phyloP scores from a whole-genome alignment of 306 rosid genomes.

The Cajanus cajan region DNA sequence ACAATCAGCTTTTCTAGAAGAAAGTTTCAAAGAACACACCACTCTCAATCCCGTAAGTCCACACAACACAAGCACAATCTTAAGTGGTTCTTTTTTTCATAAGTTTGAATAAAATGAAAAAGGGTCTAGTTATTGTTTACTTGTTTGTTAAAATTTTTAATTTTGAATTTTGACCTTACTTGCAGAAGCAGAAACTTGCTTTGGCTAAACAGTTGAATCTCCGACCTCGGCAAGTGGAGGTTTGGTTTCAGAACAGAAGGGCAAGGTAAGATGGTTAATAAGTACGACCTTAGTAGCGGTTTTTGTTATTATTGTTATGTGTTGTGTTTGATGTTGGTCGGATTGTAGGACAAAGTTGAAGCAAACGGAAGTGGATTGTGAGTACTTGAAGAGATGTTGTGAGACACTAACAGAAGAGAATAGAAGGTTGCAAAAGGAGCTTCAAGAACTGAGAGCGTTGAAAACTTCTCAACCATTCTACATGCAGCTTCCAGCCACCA shows the following conservation, averaged over 20 bases:
- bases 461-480: slow-evolving; percentile 89
- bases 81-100: neutral
- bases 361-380: slow-evolving; percentile 97
- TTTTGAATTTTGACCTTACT: neutral
- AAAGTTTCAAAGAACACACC: slow-evolving; percentile 92
- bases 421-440: slow-evolving; percentile 85
- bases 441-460: slow-evolving; percentile 86
- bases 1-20: slow-evolving; percentile 94
- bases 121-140: neutral
- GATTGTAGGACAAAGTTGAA: slow-evolving; percentile 82
- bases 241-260: slow-evolving; percentile 98
- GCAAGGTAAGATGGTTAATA: slow-evolving; percentile 61
- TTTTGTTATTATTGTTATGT: neutral
- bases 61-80: neutral
- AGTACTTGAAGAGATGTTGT: slow-evolving; percentile 90
- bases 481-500: slow-evolving; percentile 97
- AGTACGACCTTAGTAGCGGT: too few species aligned
- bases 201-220: slow-evolving; percentile 87
- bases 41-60: slow-evolving; percentile 78
- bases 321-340: neutral
- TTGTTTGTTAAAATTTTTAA: neutral
- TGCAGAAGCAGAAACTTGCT: slow-evolving; percentile 85
- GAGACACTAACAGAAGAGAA: slow-evolving; percentile 94
- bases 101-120: neutral
- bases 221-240: slow-evolving; percentile 94